Evolutionary conservation across 768 basidiomycete species (phyloP), one percentile per base, ranked within the genome.

Genomic region (Tricholoma hemisulphureum): DNA sequence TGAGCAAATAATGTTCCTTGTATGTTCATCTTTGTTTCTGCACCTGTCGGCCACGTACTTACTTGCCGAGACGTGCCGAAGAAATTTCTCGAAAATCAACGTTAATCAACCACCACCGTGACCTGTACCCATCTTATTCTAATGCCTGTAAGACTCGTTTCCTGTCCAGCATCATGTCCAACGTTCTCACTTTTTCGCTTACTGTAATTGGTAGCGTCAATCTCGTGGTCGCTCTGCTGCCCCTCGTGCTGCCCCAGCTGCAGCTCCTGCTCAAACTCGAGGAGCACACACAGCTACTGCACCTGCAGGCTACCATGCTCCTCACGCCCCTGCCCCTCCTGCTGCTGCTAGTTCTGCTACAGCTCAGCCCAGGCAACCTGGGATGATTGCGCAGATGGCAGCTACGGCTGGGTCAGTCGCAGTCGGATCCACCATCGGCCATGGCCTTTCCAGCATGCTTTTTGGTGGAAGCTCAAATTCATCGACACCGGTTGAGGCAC

Each of bases 391-490:
- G 0, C 88, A 91, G 67, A 93, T 94, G 90, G 92, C 92, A 54
- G 89, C 91, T 5, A 93, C 93, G 6, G 93, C 93, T 24, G 93
- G 93, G 60, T 91, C 90, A 57, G 93, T 95, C 51, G 94, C 93
- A 5, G 77, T 92, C 50, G 94, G 93, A 23, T 93, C 91, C 7
- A 87, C 86, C 56, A 83, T 96, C 61, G 93, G 93, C 45, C 93
- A 96, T 69, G 93, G 93, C n/a, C 68, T 96, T 61, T 93, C 91
- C 39, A 82, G 72, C 71, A 93, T 95, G 91, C 83, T 95, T 59
- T 96, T 95, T 64, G 94, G 93, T 48, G 86, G 90, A 57, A 76
- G 81, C 54, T 71, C 71, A 34, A 73, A 76, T 0, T 72, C 79
- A 34, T 64, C 82, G 13, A 70, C 80, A 7, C 75, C 77, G 2